Base-by-base conservation (phyloP, 192 early-diverging fungal genomes). In the Dimargaris cristalligena region DNA sequence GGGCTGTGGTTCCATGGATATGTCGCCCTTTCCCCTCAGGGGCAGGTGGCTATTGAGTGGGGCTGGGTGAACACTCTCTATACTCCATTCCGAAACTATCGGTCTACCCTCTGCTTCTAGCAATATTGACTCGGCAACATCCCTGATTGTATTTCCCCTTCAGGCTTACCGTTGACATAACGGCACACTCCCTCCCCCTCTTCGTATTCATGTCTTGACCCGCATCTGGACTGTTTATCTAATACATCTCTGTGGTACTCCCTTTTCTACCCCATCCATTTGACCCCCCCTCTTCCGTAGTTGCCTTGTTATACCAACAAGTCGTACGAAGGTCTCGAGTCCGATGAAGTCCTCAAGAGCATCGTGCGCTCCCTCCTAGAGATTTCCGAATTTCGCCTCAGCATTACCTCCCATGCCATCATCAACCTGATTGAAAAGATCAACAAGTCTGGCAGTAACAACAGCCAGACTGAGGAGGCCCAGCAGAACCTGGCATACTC, bases 291-390 rank as follows among this genome's bases (percentile, higher is more conserved):
- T 55, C 10, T 44, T 14, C 31, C 64, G 50, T 67, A 89, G 87
- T 71, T 90, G 62, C 88, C 88, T 31, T 76, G 79, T 60, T 85
- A 85, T 60, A 86, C 82, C 46, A 80, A 82, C 18, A 65, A 73
- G 63, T 69, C 71, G 38, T 67, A 86, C 45, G 76, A 82, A 14
- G 65, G 69, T 31, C 70, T 93, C 52, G 80, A 90, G 49, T 54
- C 70, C 46, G 89, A 91, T 74, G 80, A 84, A 26, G 74, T 87
- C 54, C 80, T 93, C 63, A 77, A 80, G 62, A 84, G 88, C 69
- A 86, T 78, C 66, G 80, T 91, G 56, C 68, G 72, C 60, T 77
- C 87, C 20, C 59, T 93, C 45, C 71, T 91, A 49, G 81, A 88
- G 59, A 72, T 89, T 29, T 86, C 89, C 25, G 83, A 80, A 55